Base-by-base conservation (phyloP, 192 early-diverging fungal genomes). In the Lobosporangium transversale region DNA sequence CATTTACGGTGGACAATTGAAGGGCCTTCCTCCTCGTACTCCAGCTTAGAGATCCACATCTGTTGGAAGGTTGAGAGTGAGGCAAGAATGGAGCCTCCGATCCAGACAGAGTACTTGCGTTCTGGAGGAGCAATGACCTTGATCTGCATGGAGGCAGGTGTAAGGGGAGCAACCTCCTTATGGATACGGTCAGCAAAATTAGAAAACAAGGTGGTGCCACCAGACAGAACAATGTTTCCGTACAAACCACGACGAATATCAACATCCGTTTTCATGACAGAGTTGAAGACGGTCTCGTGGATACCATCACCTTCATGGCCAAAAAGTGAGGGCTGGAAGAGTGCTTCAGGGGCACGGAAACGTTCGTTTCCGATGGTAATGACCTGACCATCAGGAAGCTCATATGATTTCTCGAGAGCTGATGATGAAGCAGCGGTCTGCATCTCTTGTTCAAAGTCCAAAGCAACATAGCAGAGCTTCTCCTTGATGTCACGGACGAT, bases 1-100 rank as follows among this genome's bases (percentile, higher is more conserved):
- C 96, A 98, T 88, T 97, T 98, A 86, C 95, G 89, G 90, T 98
- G 97, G 63, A 98, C 97, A n/a, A n/a, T n/a, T n/a, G n/a, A n/a
- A n/a, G n/a, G n/a, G n/a, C 96, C 97, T 60, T 89, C 90, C 87
- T 98, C 97, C 86, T 96, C 94, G 88, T 97, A 97, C 87, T 98
- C 96, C 87, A 93, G 90, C 90, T 95, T 97, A 52, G 94, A 94
- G 83, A 97, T 93, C 95, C 95, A 98, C 95, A 96, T 94, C 82
- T 96, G 92, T 84, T 97, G 95, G 95, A 98, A 98, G 79, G 95
- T 96, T 47, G 95, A 95, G 57, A 97, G 91, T 32, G 97, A 97
- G 55, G 97, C 95, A 37, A 98, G 95, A 89, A n/a, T n/a, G n/a
- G n/a, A n/a, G n/a, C n/a, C n/a, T n/a, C n/a, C n/a, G n/a, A n/a